Percentiles rank a stretch among this genome's conserved stretches.
Evolutionary conservation across 2,329 filamentous ascomycete genomes (phyloP).

Genomic region (Macrophomina pseudophaseolina): DNA sequence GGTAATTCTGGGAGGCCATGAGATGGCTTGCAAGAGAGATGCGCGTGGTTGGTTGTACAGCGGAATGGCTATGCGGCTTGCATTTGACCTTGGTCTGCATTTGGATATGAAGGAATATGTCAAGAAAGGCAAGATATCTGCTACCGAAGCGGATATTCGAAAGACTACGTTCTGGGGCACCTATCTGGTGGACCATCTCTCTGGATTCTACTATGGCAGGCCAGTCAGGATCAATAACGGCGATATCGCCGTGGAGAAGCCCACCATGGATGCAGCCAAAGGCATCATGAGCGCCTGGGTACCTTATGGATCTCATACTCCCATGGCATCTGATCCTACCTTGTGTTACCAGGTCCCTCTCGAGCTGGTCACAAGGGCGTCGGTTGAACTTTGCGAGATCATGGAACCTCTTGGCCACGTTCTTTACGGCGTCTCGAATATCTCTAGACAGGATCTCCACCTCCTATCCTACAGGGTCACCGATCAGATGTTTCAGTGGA

Average conservation of each 20-base stretch:
- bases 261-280: constrained; percentile 32
- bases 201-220: constrained; percentile 51
- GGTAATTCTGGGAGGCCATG: constrained; percentile 52
- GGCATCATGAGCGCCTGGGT: constrained; percentile 26
- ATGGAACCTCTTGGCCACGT: constrained; percentile 51
- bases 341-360: constrained; percentile 22
- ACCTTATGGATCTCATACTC: constrained; percentile 25
- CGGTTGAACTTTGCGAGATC: constrained; percentile 50
- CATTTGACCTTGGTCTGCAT: constrained; percentile 42
- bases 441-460: constrained; percentile 44
- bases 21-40: constrained; percentile 52
- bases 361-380: constrained; percentile 29
- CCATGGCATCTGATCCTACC: constrained; percentile 17
- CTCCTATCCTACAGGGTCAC: constrained; percentile 43
- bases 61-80: constrained; percentile 40
- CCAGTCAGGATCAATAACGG: constrained; percentile 46
- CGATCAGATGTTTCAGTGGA: constrained; percentile 46
- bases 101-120: constrained; percentile 50
- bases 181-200: constrained; percentile 49
- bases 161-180: constrained; percentile 51
- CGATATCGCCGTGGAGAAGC: constrained; percentile 49
- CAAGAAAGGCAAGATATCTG: constrained; percentile 45
- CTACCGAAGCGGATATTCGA: constrained; percentile 47
- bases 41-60: constrained; percentile 59
- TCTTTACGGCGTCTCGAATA: constrained; percentile 35